These are phyloP conservation scores for Serendipita sp. DNA, from an alignment of 768 basidiomycete genomes.

Conservation along the genomic window DNA sequence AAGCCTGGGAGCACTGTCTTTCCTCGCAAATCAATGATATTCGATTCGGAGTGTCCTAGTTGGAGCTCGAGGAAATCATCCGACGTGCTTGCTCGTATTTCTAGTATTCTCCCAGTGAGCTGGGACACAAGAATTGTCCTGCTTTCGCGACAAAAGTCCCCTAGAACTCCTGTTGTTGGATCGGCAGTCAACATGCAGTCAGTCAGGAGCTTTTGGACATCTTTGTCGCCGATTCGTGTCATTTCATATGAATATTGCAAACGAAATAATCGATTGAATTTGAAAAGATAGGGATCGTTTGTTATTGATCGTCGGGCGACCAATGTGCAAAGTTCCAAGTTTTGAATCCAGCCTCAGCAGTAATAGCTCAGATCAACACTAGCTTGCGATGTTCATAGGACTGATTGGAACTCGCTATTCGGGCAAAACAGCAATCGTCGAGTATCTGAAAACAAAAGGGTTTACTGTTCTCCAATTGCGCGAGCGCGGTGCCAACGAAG, in stretches of 20 bases:
- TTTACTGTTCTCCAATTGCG: constrained; percentile 37
- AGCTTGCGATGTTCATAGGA: constrained; percentile 20
- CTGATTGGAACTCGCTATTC: constrained; percentile 29
- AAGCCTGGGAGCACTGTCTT: constrained; percentile 41
- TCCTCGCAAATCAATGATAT: constrained; percentile 30
- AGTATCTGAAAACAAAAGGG: constrained; percentile 43
- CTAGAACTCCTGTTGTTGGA: not conserved
- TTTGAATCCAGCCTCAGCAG: not conserved
- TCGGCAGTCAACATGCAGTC: not conserved
- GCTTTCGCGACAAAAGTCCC: not conserved
- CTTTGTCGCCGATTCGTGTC: no score
- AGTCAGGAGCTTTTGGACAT: not conserved
- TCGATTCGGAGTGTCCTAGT: not conserved
- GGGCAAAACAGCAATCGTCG: constrained; percentile 32
- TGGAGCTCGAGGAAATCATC: not conserved
- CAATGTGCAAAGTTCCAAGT: not conserved
- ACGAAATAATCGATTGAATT: no score
- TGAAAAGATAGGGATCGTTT: no score
- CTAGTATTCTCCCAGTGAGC: not conserved
- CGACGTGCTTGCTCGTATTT: not conserved
- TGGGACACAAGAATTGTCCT: not conserved
- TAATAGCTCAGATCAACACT: not conserved
- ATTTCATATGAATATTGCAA: no score
- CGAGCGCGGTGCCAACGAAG: constrained; percentile 12
- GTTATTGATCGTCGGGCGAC: no score